Base-by-base conservation (phyloP, 768 basidiomycete genomes). In the Lactifluus subvellereus region DNA sequence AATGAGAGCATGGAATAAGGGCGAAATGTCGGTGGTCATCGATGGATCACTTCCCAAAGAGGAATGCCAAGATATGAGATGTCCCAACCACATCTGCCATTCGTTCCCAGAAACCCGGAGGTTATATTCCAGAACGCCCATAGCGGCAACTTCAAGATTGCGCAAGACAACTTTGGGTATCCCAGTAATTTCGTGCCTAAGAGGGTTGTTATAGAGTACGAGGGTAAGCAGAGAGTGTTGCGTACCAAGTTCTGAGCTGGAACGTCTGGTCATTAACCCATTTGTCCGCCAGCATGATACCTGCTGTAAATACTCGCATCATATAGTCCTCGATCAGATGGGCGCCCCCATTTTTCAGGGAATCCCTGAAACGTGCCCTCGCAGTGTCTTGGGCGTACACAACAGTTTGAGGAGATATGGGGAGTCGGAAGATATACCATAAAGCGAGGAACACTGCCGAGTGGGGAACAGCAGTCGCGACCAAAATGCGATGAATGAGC, bases 281-380 rank as follows among this genome's bases (percentile, higher is more conserved):
- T 58, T 75, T 75, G 49, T 75, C 74, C 6, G 71, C 65, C 54
- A 75, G 68, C 72, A 77, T 75, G 30, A 76, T 73, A 55, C 73
- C 77, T 27, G 65, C 48, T 43, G 75, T 65, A 52, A 75, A 77
- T 16, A 70, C 65, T 33, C 69, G 73, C 57, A 75, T 67, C 74
- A 77, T 69, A 48, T 75, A 74, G 13, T 75, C 75, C 55, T 75
- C 74, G 13, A 66, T 68, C 40, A 68, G 52, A 32, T 62, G 64
- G 8, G 69, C 59, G 20, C 76, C 72, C 35, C 71, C 70, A 53
- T 69, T 66, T 54, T 68, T 67, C 32, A 77, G 66, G 62, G 69
- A 71, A 56, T 69, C 70, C 33, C 76, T 72, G 59, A 77, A 75
- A 59, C 69, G 52, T 6, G 42, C 35, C 54, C 69, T 66, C 22